Base-by-base conservation (phyloP, 108 stramenopile species). In the Nitzschia putrida region DNA sequence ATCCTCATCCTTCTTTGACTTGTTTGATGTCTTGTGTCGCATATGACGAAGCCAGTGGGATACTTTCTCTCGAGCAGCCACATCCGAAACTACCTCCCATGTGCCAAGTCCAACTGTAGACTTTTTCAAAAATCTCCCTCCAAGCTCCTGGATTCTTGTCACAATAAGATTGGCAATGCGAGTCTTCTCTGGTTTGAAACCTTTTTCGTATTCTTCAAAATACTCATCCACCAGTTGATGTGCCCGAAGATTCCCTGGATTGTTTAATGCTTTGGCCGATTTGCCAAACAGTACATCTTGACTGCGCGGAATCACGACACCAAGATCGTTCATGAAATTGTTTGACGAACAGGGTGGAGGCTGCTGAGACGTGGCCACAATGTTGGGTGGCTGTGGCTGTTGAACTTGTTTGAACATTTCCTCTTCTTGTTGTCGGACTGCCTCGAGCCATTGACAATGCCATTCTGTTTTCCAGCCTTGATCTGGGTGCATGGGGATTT, bases 221-320 rank as follows among this genome's bases (percentile, higher is more conserved):
- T 57, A 22, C 64, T 57, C 57, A 14, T 73, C 42, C 0, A 73
- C 56, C 6, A 73, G 18, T 34, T 54, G 53, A 0, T 22, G 22
- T 7, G 49, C 47, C 8, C 64, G 40, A 14, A 65, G 38, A 50
- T 64, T 73, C 20, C 72, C 72, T 3, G 43, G 16, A 42, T 73
- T 63, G 0, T 61, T 52, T 0, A 58, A 1, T 14, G 63, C 58
- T 16, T 26, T 49, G 21, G 37, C 21, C 43, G 43, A 29, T 5
- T 57, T 41, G 16, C 72, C 72, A 57, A 73, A 73, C 42, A 73
- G 39, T 11, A 73, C 72, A 65, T 73, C 72, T 34, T 65, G 65
- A 0, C 60, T 54, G 22, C 29, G 40, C 0, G 72, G 72, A 38
- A 34, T 34, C 29, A 34, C 29, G 4, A 34, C 29, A 34, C 29